Conservation (phyloP, 345 rosid species). For the Bruguiera sexangula region DNA sequence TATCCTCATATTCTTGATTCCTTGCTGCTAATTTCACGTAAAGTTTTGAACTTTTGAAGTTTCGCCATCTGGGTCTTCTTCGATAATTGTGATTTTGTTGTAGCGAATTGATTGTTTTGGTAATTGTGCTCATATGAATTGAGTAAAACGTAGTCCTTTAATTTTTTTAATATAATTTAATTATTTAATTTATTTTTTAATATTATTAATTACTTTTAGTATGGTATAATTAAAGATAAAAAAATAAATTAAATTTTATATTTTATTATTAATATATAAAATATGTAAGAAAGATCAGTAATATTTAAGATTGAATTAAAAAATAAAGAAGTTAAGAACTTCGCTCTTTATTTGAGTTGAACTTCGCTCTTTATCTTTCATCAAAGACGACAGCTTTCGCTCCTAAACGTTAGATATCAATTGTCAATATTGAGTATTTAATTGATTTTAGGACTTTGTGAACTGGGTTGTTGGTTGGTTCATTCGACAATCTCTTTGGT, state of each 20-base stretch:
- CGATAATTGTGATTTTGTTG: neutral
- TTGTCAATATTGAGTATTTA: neutral
- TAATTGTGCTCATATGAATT: neutral
- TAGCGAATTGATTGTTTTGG: neutral
- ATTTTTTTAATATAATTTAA: too few relatives aligned
- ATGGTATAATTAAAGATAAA: too few relatives aligned
- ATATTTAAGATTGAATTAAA: too few relatives aligned
- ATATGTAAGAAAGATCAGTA: too few relatives aligned
- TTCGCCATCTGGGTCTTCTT: neutral
- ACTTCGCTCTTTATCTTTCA: neutral
- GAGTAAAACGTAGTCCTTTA: too few relatives aligned
- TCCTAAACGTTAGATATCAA: neutral
- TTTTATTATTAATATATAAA: too few relatives aligned
- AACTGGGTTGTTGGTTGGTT: constrained; percentile 4
- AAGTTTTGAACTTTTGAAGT: neutral
- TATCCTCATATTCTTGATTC: neutral
- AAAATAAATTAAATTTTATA: too few relatives aligned
- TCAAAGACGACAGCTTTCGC: neutral
- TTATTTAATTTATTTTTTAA: too few relatives aligned
- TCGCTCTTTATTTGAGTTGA: neutral
- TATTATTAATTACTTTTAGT: too few relatives aligned
- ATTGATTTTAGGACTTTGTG: neutral
- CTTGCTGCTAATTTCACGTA: neutral
- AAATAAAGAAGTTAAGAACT: too few relatives aligned
- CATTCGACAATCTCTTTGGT: neutral